A percentile compares a stretch with the other conserved stretches of the same genome.
These are phyloP conservation scores for Xanthoparmelia taractica DNA, from an alignment of 495 filamentous ascomycete genomes.

Conservation along the genomic window DNA sequence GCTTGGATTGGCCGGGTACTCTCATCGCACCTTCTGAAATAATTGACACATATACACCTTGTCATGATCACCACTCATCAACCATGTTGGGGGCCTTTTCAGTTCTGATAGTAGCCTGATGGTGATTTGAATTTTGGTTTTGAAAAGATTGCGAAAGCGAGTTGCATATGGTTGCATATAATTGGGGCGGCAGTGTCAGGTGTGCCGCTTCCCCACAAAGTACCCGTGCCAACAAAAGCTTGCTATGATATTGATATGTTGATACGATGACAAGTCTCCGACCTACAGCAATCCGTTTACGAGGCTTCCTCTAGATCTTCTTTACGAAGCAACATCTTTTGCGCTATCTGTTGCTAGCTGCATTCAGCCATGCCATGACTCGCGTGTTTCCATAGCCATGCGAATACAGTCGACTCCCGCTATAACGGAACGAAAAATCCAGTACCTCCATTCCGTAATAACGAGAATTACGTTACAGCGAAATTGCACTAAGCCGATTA, in stretches of 20 bases:
- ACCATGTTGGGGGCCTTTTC: no score
- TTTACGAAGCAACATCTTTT: background rate
- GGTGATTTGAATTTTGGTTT: background rate
- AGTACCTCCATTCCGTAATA: no score
- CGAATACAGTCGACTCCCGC: no score
- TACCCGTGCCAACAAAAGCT: no score
- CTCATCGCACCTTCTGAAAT: background rate
- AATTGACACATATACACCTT: background rate
- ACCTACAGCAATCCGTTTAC: background rate
- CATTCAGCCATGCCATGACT: no score
- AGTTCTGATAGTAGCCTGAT: no score
- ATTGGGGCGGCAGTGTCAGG: background rate
- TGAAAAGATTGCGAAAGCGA: no score
- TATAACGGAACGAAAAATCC: no score
- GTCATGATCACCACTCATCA: background rate
- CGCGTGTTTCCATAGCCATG: no score
- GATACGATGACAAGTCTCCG: background rate
- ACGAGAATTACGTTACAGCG: no score
- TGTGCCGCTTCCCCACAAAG: slow-evolving; percentile 1
- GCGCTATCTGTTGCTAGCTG: background rate
- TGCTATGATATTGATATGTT: background rate
- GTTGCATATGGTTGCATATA: background rate
- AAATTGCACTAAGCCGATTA: no score
- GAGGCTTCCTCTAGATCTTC: no score
- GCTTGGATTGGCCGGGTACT: background rate